phyloP scores from a whole-genome alignment of 257 asterid genomes.

The Ocimum tenuiflorum region DNA sequence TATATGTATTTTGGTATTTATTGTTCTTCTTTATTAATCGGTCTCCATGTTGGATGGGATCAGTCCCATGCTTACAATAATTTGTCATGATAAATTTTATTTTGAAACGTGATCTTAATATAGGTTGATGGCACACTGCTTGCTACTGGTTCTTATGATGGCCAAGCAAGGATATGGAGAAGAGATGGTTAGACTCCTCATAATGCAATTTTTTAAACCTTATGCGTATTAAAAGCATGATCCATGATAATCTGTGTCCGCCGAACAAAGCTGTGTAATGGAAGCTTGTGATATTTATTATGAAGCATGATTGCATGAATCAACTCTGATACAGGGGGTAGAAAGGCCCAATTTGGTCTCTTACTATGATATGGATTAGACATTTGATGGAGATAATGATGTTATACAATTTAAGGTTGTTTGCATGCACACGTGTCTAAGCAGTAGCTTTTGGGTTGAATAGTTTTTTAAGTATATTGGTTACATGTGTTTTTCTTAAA shows the following conservation, averaged over 20 bases:
- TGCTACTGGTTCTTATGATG: slow-evolving; percentile 98
- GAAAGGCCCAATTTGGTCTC: no score
- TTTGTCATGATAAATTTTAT: neutral
- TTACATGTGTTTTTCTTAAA: neutral
- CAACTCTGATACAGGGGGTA: no score
- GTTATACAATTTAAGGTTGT: neutral
- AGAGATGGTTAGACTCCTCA: slow-evolving; percentile 61
- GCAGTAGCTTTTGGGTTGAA: neutral
- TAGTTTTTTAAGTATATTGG: neutral
- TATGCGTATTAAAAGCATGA: slow-evolving; percentile 1
- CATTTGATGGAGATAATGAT: neutral
- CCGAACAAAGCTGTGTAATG: neutral
- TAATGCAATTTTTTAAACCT: slow-evolving; percentile 4
- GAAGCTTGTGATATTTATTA: neutral
- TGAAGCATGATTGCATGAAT: neutral
- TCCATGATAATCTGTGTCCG: neutral
- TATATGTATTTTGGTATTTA: neutral
- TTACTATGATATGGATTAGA: no score
- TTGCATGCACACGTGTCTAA: neutral
- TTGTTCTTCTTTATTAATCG: neutral
- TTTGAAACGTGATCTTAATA: slow-evolving; percentile 18
- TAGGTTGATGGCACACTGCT: slow-evolving; percentile 90
- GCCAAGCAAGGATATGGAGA: slow-evolving; percentile 97
- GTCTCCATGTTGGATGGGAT: neutral
- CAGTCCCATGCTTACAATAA: slow-evolving; percentile 4